phyloP scores from a whole-genome alignment of 1,284 basidiomycete genomes.

The Lentinula novae-zelandiae region DNA sequence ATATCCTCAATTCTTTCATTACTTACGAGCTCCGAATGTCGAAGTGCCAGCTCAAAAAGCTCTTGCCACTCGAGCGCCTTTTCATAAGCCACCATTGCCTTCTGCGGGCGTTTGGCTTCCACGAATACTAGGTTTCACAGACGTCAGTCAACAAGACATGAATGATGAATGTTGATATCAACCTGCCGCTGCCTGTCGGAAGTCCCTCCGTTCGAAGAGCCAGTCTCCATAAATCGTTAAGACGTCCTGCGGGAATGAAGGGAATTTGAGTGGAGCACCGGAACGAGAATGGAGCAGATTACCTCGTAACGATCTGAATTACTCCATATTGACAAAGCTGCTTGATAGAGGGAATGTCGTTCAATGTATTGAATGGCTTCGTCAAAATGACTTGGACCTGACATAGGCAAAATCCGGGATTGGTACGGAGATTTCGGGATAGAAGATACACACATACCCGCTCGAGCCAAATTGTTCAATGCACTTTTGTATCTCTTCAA shows the following conservation, averaged over 20 bases:
- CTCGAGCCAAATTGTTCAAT: conserved; percentile 68
- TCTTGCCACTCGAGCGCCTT: conserved; percentile 88
- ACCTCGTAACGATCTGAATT: conserved; percentile 64
- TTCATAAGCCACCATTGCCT: conserved; percentile 85
- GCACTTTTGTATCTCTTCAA: conserved; percentile 78
- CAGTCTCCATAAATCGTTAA: conserved; percentile 85
- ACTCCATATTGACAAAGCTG: conserved; percentile 73
- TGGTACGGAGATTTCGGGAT: neutral
- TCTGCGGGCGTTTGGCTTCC: conserved; percentile 56
- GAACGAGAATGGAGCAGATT: conserved; percentile 18
- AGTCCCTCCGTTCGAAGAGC: conserved; percentile 83
- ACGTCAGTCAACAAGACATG: neutral
- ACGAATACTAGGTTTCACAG: conserved; percentile 56
- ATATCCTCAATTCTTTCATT: conserved; percentile 57
- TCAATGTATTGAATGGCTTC: conserved; percentile 83
- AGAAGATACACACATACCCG: conserved; percentile 44
- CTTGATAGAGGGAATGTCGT: conserved; percentile 72
- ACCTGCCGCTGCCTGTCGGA: conserved; percentile 82
- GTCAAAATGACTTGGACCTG: conserved; percentile 65
- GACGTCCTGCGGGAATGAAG: conserved; percentile 38
- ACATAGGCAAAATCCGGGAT: neutral
- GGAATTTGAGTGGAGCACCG: conserved; percentile 6
- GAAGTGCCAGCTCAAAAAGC: conserved; percentile 76
- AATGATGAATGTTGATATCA: conserved; percentile 19
- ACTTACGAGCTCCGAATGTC: conserved; percentile 36